Percentiles rank a stretch among this genome's conserved stretches.
Conservation (phyloP, 1,284 basidiomycete species). For the Anthracocystis setariae region DNA sequence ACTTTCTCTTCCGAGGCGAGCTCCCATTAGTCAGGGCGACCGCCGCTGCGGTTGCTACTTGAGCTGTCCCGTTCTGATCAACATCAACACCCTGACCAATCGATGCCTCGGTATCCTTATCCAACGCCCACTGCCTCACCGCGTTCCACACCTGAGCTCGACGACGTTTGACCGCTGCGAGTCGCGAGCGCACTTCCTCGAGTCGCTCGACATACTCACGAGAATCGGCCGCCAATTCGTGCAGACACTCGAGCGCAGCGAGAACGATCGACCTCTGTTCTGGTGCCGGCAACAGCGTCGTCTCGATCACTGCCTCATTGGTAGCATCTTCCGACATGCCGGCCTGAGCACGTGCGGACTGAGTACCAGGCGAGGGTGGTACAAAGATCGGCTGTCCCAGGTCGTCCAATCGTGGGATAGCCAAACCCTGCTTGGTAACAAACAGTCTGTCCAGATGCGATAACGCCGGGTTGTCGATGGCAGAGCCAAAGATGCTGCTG, state of each 20-base stretch:
- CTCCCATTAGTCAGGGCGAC: constrained; percentile 14
- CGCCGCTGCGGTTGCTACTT: neutral
- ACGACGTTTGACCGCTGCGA: constrained; percentile 70
- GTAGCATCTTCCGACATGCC: constrained; percentile 21
- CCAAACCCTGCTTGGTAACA: constrained; percentile 60
- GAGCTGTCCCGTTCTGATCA: constrained; percentile 4
- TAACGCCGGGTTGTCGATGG: constrained; percentile 55
- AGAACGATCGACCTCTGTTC: constrained; percentile 63
- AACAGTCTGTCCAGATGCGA: constrained; percentile 62
- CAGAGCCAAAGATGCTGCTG: constrained; percentile 27
- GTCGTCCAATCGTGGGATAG: constrained; percentile 48
- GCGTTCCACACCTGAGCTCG: constrained; percentile 70
- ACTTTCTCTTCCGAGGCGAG: constrained; percentile 41
- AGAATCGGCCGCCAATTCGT: constrained; percentile 70
- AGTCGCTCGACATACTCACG: constrained; percentile 71
- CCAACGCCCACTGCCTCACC: constrained; percentile 68
- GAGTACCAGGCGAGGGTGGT: constrained; percentile 25
- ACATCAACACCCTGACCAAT: constrained; percentile 1
- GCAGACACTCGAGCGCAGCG: constrained; percentile 59
- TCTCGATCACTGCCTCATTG: constrained; percentile 40
- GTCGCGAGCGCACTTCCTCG: constrained; percentile 70
- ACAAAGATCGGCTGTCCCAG: constrained; percentile 47
- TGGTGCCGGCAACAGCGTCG: constrained; percentile 46
- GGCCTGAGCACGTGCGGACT: constrained; percentile 14
- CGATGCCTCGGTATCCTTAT: constrained; percentile 38